Evolutionary conservation across 2,329 filamentous ascomycete species (phyloP), one percentile per base, ranked within the genome.

Genomic region (Chaetomiaceae sp.): DNA sequence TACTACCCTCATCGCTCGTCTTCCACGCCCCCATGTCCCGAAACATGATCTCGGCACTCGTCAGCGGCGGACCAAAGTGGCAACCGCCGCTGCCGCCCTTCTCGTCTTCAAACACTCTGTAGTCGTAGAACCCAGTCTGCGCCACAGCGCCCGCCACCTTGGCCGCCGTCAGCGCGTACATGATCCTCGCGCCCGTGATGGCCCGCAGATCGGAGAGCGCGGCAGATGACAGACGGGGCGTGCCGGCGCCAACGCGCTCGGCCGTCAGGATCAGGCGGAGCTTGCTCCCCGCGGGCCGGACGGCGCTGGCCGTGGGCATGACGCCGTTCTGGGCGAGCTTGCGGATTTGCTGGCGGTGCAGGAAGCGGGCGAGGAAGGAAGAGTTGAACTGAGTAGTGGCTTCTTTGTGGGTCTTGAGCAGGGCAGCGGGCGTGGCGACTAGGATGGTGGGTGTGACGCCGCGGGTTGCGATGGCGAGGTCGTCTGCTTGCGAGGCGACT

Each of bases 81-180:
- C 76, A 74, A 50, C 69, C 72, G 53, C 65, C 66, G 36, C 69
- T 72, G 53, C 65, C 66, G 36, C 69, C 66, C 38, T 66, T 67
- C 55, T 66, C 66, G 38, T 69, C 66, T 36, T 67, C 69, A 33
- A 70, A 72, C 57, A 78, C 76, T 60, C 92, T 77, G 69, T 97
- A 97, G 67, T 97, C 92, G 65, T 89, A 95, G 34, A 91, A 78
- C 56, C 89, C 85, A 7, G 89, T 95, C 72, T 97, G 92, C 1
- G 86, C 76, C n/a, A 95, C 81, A 1, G 91, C 86, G 33, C 94
- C 94, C 2, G 91, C 92, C n/a, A 97, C 88, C 56, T 82, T 81
- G 21, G 89, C 76, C 1, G 87, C 84, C 16, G 90, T 87, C 50
- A 99, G 76, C 3, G 90, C 91, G 68, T 97, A 96, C 46, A 95